These are phyloP conservation scores for Fragaria nilgerrensis DNA, from an alignment of 306 rosid species.

Conservation along the genomic window DNA sequence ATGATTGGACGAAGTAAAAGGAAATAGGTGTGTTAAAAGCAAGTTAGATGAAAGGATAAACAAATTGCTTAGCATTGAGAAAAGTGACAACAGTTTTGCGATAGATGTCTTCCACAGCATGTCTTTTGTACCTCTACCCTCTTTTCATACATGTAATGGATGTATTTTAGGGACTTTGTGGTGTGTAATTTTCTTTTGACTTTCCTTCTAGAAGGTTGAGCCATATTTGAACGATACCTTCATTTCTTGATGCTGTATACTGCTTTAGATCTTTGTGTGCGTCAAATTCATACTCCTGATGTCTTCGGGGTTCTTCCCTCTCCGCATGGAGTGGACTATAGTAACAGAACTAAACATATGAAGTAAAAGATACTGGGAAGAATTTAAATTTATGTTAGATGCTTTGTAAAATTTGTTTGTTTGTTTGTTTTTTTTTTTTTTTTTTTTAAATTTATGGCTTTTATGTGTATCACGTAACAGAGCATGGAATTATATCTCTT, in stretches of 20 bases:
- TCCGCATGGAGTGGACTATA: not conserved
- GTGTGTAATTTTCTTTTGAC: not conserved
- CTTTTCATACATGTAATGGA: too few species aligned
- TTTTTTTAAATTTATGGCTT: not conserved
- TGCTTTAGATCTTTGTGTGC: not conserved
- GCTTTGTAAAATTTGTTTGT: not conserved
- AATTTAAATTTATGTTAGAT: not conserved
- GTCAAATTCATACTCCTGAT: not conserved
- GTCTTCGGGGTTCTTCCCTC: not conserved
- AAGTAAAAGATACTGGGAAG: not conserved
- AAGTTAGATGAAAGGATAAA: not conserved
- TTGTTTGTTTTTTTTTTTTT: too few species aligned
- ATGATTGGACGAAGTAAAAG: not conserved
- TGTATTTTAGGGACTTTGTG: not conserved
- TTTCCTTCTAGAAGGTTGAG: not conserved
- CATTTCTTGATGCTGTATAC: not conserved
- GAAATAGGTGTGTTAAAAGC: not conserved
- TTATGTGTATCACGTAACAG: not conserved
- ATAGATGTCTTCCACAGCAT: not conserved
- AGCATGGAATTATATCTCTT: not conserved
- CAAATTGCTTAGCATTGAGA: not conserved
- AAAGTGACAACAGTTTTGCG: not conserved
- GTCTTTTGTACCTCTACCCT: not conserved
- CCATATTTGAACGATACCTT: not conserved
- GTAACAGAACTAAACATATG: not conserved